Conservation (phyloP, 1,284 basidiomycete genomes). For the Apiotrichum laibachii region DNA sequence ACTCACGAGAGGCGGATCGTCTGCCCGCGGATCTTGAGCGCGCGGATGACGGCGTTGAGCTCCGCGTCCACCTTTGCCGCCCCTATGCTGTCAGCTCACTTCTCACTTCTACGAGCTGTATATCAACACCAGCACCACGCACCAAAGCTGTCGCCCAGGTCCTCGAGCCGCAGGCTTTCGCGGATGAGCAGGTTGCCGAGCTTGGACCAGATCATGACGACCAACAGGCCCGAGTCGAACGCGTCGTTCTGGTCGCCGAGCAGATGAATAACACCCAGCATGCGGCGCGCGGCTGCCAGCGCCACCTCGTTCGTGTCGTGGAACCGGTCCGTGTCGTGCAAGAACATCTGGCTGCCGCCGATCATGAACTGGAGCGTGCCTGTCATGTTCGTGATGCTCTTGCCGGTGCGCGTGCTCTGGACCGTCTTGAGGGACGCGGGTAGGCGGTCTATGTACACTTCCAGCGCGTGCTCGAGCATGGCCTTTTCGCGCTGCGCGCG, state of each 20-base stretch:
- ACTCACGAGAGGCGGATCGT: neutral
- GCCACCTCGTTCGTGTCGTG: constrained; percentile 18
- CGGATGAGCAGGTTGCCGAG: constrained; percentile 13
- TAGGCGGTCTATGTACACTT: neutral
- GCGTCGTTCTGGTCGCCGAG: constrained; percentile 6
- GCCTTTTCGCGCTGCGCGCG: neutral
- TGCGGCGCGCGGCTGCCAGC: constrained; percentile 14
- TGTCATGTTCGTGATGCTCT: neutral
- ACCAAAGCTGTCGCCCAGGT: constrained; percentile 13
- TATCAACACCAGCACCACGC: neutral
- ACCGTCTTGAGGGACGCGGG: constrained; percentile 2
- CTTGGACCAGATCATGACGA: constrained; percentile 16
- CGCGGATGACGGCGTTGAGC: neutral
- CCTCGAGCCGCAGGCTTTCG: constrained; percentile 12
- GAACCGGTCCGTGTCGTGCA: constrained; percentile 15
- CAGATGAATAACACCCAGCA: constrained; percentile 19
- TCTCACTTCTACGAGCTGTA: neutral
- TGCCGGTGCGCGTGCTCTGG: neutral
- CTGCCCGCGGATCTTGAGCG: neutral
- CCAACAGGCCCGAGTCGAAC: neutral
- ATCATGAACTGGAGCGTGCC: constrained; percentile 15
- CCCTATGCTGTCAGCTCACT: neutral
- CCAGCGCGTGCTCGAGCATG: neutral
- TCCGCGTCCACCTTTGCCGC: constrained; percentile 4
- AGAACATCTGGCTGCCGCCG: constrained; percentile 15